Evolutionary conservation across 345 rosid genomes (phyloP).

Genomic region (Hibiscus tridactylites): DNA sequence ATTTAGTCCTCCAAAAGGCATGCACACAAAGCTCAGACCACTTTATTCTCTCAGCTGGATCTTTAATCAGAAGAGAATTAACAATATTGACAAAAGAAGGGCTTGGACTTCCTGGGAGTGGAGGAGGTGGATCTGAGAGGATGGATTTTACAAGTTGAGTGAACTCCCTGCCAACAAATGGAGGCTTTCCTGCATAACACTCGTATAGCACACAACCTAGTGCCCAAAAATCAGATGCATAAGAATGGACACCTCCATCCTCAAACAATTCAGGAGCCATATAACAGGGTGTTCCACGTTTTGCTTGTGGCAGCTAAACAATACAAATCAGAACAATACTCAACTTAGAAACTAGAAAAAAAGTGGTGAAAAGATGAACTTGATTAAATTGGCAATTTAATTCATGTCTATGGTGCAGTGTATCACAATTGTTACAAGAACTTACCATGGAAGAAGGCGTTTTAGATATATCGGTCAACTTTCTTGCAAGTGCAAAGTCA

Average conservation of each 20-base stretch:
- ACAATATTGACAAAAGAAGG: constrained; percentile 68
- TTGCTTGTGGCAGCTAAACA: constrained; percentile 62
- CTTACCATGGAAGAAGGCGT: constrained; percentile 57
- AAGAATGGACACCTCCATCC: constrained; percentile 95
- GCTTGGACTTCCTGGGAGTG: constrained; percentile 84
- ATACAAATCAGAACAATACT: neutral
- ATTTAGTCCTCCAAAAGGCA: constrained; percentile 78
- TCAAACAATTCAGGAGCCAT: constrained; percentile 99
- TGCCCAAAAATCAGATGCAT: constrained; percentile 98
- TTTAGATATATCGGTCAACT: constrained; percentile 63
- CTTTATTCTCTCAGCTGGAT: constrained; percentile 86
- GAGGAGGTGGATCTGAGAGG: constrained; percentile 80
- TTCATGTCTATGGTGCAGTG: neutral
- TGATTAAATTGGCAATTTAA: constrained; percentile 10
- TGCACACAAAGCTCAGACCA: constrained; percentile 83
- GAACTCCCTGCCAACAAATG: constrained; percentile 79
- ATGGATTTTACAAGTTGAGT: constrained; percentile 86
- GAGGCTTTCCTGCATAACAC: constrained; percentile 88
- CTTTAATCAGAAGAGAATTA: constrained; percentile 82
- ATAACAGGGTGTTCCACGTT: constrained; percentile 95
- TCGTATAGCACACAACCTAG: constrained; percentile 96
- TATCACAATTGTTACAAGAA: neutral
- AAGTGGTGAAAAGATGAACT: neutral
- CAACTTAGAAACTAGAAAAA: neutral
- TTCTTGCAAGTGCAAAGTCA: constrained; percentile 93